Percentiles rank a stretch among this genome's conserved stretches.
Evolutionary conservation across 139 green algal genomes (phyloP).

Genomic region (Yamagishiella unicocca): DNA sequence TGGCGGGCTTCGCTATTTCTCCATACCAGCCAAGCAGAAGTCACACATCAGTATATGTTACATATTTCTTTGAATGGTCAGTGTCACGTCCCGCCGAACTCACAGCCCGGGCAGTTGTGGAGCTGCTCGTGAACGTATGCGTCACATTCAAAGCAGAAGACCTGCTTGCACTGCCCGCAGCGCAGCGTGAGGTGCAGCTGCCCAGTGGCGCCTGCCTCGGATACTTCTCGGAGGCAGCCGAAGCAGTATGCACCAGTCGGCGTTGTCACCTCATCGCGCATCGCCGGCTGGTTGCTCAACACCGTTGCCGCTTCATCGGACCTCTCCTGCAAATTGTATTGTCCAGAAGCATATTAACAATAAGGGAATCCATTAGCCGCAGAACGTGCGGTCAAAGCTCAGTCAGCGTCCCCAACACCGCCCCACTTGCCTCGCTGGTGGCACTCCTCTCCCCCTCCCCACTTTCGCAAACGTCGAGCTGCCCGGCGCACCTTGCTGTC

Average conservation of each 20-base stretch:
- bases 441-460: background rate
- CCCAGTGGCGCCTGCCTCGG: background rate
- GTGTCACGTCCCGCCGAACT: slow-evolving; percentile 50
- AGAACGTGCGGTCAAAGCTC: no score
- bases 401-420: no score
- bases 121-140: slow-evolving; percentile 92
- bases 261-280: slow-evolving; percentile 15
- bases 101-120: slow-evolving; percentile 97
- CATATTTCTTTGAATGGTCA: background rate
- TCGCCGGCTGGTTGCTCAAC: slow-evolving; percentile 3
- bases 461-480: background rate
- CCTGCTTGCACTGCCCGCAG: slow-evolving; percentile 81
- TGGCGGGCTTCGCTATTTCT: no score
- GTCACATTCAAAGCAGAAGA: slow-evolving; percentile 98
- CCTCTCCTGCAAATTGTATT: slow-evolving; percentile 20
- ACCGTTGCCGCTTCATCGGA: background rate
- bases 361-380: no score
- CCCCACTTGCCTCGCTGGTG: no score
- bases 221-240: slow-evolving; percentile 63
- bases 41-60: no score
- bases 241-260: slow-evolving; percentile 63
- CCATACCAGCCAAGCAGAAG: no score
- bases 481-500: slow-evolving; percentile 25
- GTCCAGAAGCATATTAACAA: no score
- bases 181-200: slow-evolving; percentile 60